phyloP scores from a whole-genome alignment of 1,284 basidiomycete species.

The Phenoliferia sp. region DNA sequence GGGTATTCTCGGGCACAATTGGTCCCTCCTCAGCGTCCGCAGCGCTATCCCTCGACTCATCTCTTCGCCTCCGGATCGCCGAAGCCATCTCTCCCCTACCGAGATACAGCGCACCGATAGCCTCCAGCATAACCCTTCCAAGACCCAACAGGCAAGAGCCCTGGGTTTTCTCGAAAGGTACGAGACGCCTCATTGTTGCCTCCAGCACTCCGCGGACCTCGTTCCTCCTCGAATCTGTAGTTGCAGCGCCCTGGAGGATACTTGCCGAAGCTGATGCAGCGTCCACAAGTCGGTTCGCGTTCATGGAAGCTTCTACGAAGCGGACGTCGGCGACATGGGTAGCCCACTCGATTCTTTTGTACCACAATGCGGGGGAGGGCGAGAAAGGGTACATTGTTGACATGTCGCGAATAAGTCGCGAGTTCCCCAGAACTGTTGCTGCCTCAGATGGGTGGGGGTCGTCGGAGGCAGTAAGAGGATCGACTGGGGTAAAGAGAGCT shows the following conservation, averaged over 20 bases:
- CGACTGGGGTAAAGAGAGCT: constrained; percentile 33
- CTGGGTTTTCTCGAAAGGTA: constrained; percentile 27
- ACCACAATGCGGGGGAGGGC: constrained; percentile 13
- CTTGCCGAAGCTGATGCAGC: constrained; percentile 13
- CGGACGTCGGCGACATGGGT: constrained; percentile 31
- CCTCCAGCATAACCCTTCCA: constrained; percentile 27
- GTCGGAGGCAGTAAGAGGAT: constrained; percentile 11
- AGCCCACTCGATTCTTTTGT: constrained; percentile 22
- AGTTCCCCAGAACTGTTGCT: constrained; percentile 28
- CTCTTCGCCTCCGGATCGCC: constrained; percentile 14
- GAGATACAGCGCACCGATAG: constrained; percentile 24
- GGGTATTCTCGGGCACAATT: constrained; percentile 32
- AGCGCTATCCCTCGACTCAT: constrained; percentile 2
- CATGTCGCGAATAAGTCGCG: constrained; percentile 27
- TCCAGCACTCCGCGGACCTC: constrained; percentile 25
- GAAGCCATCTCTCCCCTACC: constrained; percentile 13
- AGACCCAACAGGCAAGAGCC: constrained; percentile 23
- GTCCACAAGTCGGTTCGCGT: constrained; percentile 27
- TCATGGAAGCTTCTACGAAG: constrained; percentile 26
- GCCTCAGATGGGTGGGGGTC: constrained; percentile 11
- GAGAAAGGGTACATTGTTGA: constrained; percentile 24
- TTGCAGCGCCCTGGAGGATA: constrained; percentile 12
- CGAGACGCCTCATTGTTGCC: constrained; percentile 14
- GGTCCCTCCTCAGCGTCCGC: constrained; percentile 43
- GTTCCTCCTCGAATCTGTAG: constrained; percentile 1